Base-by-base conservation (phyloP, 495 filamentous ascomycete genomes). In the Staphylotrichum tortipilum region DNA sequence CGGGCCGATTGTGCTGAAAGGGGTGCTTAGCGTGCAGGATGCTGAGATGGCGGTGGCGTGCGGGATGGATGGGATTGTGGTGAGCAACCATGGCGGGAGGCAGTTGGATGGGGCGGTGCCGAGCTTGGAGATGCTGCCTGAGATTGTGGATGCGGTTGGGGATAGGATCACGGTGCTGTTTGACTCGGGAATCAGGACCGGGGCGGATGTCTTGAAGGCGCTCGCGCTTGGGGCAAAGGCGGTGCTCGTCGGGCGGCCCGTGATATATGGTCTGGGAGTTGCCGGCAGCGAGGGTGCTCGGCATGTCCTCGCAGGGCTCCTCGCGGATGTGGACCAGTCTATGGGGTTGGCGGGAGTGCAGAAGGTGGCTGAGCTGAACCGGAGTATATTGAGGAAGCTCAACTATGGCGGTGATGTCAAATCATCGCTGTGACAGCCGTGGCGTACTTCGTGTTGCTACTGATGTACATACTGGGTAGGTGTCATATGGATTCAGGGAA, bases 261-360 rank as follows among this genome's bases (percentile, higher is more conserved):
- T 66, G n/a, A 66, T 75, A 7, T 77, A 73, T 44, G 74, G 71
- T 2, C 36, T 75, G 15, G 73, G 69, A 2, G 71, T 79, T 29
- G 71, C 69, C 26, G 81, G 81, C 8, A 70, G 77, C 48, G 63
- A 73, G 34, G 81, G 82, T 5, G 82, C 77, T 3, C 74, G 73
- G 49, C 69, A 79, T 45, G 78, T 83, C 3, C 50, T 83, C 24
- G 70, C 72, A 38, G 72, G 76, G 4, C 57, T 83, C 14, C 60
- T 82, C 35, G 79, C 80, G 11, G 80, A 84, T 58, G 58, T 83
- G 10, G 80, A 80, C 65, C 75, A 79, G 57, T 77, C 68, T 14
- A 79, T 83, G 79, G 70, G 74, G 1, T 60, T 83, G 39, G 62
- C 72, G 2, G 80, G 80, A 1, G 80, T 80, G 37, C 60, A 67